phyloP scores from a whole-genome alignment of 106 monocot genomes.

The Dioscorea dumetorum region DNA sequence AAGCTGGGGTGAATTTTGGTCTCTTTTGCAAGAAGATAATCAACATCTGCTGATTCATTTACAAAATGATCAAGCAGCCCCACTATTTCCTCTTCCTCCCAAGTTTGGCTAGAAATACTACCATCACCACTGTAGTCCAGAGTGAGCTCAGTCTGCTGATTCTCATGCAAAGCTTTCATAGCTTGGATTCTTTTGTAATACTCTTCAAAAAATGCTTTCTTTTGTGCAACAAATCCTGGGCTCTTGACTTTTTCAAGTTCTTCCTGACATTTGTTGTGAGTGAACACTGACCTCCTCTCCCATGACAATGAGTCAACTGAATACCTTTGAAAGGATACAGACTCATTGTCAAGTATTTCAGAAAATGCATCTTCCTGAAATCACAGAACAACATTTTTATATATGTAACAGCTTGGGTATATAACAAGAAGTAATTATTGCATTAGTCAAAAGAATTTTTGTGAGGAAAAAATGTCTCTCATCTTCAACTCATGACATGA shows the following conservation, averaged over 20 bases:
- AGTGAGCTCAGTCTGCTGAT: conserved; percentile 49
- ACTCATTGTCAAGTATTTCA: conserved; percentile 80
- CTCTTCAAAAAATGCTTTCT: conserved; percentile 92
- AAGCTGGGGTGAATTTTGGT: background rate
- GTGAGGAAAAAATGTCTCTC: no score
- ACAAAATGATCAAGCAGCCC: conserved; percentile 11
- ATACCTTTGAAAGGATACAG: conserved; percentile 83
- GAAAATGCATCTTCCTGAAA: conserved; percentile 42
- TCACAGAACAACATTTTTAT: no score
- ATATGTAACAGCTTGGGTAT: no score
- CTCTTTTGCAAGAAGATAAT: conserved; percentile 11
- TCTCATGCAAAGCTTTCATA: conserved; percentile 50
- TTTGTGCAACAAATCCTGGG: conserved; percentile 86
- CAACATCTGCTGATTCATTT: conserved; percentile 5
- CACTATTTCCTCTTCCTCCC: conserved; percentile 36
- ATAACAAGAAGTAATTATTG: background rate
- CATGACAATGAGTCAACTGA: conserved; percentile 67
- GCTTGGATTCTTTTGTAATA: conserved; percentile 61
- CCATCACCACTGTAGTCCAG: conserved; percentile 56
- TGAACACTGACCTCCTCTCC: conserved; percentile 85
- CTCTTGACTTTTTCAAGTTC: conserved; percentile 73
- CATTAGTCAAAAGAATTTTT: background rate
- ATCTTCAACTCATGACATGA: no score
- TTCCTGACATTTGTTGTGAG: conserved; percentile 55
- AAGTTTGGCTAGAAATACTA: conserved; percentile 46